Evolutionary conservation across 345 rosid genomes (phyloP).

Genomic region (Gossypium longicalyx): DNA sequence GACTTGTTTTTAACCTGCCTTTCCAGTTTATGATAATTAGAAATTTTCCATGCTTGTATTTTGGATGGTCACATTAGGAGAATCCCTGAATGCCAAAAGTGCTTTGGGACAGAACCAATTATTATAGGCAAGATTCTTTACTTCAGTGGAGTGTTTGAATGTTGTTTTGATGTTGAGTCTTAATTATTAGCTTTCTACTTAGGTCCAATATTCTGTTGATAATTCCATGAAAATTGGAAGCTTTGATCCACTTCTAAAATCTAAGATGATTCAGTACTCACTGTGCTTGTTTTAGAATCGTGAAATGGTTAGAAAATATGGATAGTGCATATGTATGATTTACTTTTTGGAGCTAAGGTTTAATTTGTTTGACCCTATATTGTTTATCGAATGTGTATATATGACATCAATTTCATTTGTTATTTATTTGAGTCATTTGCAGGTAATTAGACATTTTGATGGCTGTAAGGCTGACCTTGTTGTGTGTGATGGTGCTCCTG

Average conservation of each 20-base stretch:
- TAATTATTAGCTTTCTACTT: not conserved
- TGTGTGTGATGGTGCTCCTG: constrained; percentile 98
- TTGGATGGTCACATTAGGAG: not conserved
- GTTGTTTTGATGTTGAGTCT: not conserved
- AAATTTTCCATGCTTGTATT: not conserved
- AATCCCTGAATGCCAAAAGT: not conserved
- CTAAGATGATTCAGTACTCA: not conserved
- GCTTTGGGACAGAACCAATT: not conserved
- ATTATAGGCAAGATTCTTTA: not conserved
- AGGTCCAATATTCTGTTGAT: not conserved
- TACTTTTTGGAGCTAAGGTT: not conserved
- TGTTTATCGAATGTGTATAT: not conserved
- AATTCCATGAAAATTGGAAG: not conserved
- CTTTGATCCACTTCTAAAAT: not conserved
- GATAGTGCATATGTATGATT: not conserved
- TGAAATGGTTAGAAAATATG: not conserved
- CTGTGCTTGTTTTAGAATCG: not conserved
- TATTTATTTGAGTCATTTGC: constrained; percentile 11
- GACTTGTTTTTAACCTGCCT: not conserved
- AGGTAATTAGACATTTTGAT: constrained; percentile 93
- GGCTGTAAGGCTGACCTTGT: constrained; percentile 97
- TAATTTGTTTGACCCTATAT: not conserved
- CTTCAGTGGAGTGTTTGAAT: not conserved
- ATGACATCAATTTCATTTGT: not conserved
- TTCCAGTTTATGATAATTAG: not conserved